These are phyloP conservation scores for Cytospora piceae DNA, from an alignment of 2,329 filamentous ascomycete species.

Conservation along the genomic window DNA sequence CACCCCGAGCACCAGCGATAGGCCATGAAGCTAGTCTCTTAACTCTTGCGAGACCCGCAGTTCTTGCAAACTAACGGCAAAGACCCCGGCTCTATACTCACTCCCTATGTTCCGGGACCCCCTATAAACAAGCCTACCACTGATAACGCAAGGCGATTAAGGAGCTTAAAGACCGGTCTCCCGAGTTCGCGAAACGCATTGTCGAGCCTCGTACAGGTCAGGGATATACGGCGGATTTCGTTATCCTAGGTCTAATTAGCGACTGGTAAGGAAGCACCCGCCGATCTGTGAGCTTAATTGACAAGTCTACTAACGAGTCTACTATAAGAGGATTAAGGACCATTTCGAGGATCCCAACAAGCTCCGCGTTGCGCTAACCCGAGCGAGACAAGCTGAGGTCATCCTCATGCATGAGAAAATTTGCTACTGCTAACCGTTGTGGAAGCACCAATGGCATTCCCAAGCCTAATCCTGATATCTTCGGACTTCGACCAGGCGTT, in stretches of 20 bases:
- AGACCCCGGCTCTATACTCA: constrained; percentile 45
- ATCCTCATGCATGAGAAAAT: constrained; percentile 52
- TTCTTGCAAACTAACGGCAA: constrained; percentile 40
- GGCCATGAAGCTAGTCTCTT: neutral
- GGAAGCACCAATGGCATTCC: too few relatives aligned
- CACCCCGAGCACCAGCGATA: neutral
- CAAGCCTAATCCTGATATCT: too few relatives aligned
- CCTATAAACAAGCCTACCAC: constrained; percentile 45
- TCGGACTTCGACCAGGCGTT: too few relatives aligned
- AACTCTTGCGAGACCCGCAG: constrained; percentile 28
- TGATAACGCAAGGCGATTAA: constrained; percentile 41
- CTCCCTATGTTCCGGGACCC: too few relatives aligned
- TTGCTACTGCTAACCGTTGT: too few relatives aligned
- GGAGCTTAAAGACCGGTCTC: constrained; percentile 36
- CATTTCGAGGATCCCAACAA: constrained; percentile 51
- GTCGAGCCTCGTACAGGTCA: constrained; percentile 49
- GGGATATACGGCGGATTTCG: constrained; percentile 52
- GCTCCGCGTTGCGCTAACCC: constrained; percentile 51
- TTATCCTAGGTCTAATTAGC: constrained; percentile 53
- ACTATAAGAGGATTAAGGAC: constrained; percentile 33
- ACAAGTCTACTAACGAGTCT: neutral
- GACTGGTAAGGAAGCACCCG: constrained; percentile 35
- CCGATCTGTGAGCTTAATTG: too few relatives aligned
- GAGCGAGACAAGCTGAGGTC: constrained; percentile 50
- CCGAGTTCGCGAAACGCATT: constrained; percentile 35